Evolutionary conservation across 306 rosid genomes (phyloP).

Genomic region (Benincasa hispida): DNA sequence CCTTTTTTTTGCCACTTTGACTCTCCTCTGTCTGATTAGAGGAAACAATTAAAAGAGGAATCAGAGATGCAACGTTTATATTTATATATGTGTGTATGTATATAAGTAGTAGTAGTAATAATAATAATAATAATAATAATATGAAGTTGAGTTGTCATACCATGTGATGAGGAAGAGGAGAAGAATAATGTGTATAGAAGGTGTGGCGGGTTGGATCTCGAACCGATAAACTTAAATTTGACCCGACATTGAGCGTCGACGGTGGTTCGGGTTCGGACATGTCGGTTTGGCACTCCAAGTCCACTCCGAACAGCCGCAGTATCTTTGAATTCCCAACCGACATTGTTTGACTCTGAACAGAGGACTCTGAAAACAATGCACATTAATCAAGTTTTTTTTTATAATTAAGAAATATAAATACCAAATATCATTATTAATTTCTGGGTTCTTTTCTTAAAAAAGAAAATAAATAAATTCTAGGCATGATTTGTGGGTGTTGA

Average conservation of each 20-base stretch:
- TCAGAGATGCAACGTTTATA: not conserved
- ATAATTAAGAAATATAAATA: not conserved
- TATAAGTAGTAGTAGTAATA: too few species aligned
- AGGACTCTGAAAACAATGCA: constrained; percentile 41
- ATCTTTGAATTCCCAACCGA: constrained; percentile 45
- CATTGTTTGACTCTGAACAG: constrained; percentile 30
- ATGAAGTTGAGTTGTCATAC: constrained; percentile 30
- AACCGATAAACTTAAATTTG: constrained; percentile 28
- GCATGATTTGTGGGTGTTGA: not conserved
- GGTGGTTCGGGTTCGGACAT: constrained; percentile 30
- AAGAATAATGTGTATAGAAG: constrained; percentile 20
- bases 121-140: not conserved
- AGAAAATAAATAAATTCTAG: too few species aligned
- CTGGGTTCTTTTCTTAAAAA: too few species aligned
- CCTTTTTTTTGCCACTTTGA: not conserved
- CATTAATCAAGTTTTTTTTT: not conserved
- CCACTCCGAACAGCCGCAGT: constrained; percentile 84
- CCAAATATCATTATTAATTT: not conserved
- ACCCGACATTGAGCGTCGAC: constrained; percentile 30
- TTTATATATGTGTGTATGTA: too few species aligned
- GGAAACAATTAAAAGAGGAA: constrained; percentile 13
- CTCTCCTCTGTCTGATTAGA: constrained; percentile 22
- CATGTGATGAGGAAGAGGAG: constrained; percentile 37
- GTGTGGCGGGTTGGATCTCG: constrained; percentile 24
- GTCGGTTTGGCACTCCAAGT: constrained; percentile 71